Base-by-base conservation (phyloP, 2,329 filamentous ascomycete genomes). In the Aspergillus awamori region DNA sequence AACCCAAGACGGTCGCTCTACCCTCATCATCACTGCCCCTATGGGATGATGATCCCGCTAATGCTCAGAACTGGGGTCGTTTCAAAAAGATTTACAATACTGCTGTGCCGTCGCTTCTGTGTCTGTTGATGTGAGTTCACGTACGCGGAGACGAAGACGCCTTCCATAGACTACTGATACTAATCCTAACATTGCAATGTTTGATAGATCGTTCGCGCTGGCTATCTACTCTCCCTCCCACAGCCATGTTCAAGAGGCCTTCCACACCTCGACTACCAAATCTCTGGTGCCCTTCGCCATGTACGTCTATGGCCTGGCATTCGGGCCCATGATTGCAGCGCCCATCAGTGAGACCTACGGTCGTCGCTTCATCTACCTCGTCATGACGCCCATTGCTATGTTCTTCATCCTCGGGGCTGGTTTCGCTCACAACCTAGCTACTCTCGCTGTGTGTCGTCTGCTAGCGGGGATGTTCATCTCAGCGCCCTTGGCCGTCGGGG, bases 221-320 rank as follows among this genome's bases (percentile, higher is more conserved):
- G 59, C 59, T 11, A 61, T 63, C 39, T 63, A 63, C 56, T 56
- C 62, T 5, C 62, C 62, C 1, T 59, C 59, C 8, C 62, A 63
- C 22, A 38, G 17, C 6, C 38, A 59, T 24, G 53, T 57, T 2
- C 57, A 62, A 43, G 39, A 22, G 7, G 22, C 24, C 11, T 61
- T 61, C 43, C 59, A 61, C 6, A 57, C 43, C 13, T 49, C 41
- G n/a, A 17, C 54, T 8, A 63, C 62, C 24, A 41, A 52, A 8
- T 61, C 55, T 6, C 52, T 63, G 6, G 47, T 63, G 22, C 62
- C 62, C 2, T 61, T 61, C 41, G 49, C 59, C 10, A 38, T 61
- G 30, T 63, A 63, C 33, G 59, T 61, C 13, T 61, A 61, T 10
- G 59, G 62, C 6, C 47, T 63, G 5, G 62, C 59, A 0, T 63